Evolutionary conservation across 179 eudicot species (phyloP), one percentile per base, ranked within the genome.

Genomic region (Carnegiea gigantea): DNA sequence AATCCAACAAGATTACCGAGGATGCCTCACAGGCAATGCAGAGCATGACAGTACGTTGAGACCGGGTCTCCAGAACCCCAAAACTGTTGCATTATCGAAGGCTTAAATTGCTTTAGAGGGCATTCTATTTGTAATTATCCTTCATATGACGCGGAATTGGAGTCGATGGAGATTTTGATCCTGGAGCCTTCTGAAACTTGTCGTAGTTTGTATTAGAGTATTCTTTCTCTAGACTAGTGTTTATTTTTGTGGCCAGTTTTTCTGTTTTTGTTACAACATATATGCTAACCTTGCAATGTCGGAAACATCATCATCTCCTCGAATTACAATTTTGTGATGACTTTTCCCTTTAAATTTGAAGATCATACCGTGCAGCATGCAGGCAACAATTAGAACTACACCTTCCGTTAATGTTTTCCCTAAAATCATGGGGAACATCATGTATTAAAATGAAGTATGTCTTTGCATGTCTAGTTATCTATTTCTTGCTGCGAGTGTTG

Each of bases 1-100:
- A 93, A 85, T 92, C 98, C 0, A 94, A 89, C 93, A 94, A 90
- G 90, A 62, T 88, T 36, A 84, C 91, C 0, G 99, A 96, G 79
- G 98, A 92, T 57, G 84, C 86, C 57, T 72, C 90, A 36, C 91
- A 92, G 79, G 93, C 91, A 65, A 60, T 84, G 84, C 95, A 91
- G 87, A 91, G 90, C 76, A 85, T 90, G 91, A 51, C 84, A 51
- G 88, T 92, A 26, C 98, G 87, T 65, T 93, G 85, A 92, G 83
- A 13, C 2, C 38, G 18, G 53, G 23, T 43, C 17, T 73, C 53
- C 2, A 26, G 11, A 23, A 17, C 36, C 13, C 60, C 26, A 9
- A 3, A 1, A 9, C 51, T 49, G 21, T 26, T 43, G 38, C 75
- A 59, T 23, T 23, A 9, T 54, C 4, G 21, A 59, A 26, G 71